Evolutionary conservation across 257 asterid species (phyloP).

Genomic region (Plantago elongata): DNA sequence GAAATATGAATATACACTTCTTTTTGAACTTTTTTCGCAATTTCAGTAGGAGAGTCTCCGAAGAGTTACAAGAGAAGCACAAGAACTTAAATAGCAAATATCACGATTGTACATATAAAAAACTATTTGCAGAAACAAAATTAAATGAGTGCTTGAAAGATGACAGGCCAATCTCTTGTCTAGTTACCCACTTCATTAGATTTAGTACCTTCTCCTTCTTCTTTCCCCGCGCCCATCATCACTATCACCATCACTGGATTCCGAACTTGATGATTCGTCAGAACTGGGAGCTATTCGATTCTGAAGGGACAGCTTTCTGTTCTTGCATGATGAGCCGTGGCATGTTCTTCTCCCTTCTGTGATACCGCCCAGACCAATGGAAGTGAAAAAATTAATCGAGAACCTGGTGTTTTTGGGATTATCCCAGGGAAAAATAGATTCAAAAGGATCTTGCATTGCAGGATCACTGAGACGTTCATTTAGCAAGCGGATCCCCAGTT

Average conservation of each 20-base stretch:
- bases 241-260: constrained; percentile 4
- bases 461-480: constrained; percentile 76
- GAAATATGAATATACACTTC: too few relatives aligned
- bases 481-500: constrained; percentile 71
- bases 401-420: constrained; percentile 74
- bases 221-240: constrained; percentile 3
- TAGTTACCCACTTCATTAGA: too few relatives aligned
- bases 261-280: constrained; percentile 4
- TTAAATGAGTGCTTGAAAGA: background rate
- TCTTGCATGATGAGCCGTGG: constrained; percentile 30
- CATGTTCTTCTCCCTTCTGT: constrained; percentile 87
- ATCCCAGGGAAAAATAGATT: constrained; percentile 73
- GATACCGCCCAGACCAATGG: constrained; percentile 86
- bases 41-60: too few relatives aligned
- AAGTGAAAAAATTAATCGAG: constrained; percentile 78
- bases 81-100: too few relatives aligned
- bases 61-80: too few relatives aligned
- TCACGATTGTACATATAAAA: too few relatives aligned
- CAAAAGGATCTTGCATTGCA: constrained; percentile 70
- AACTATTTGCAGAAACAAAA: too few relatives aligned
- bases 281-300: constrained; percentile 25
- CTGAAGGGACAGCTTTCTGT: constrained; percentile 40
- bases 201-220: background rate
- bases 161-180: too few relatives aligned
- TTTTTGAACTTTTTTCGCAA: too few relatives aligned